Evolutionary conservation across 805 yeast genomes (phyloP).

Genomic region (Candida multigemmis): DNA sequence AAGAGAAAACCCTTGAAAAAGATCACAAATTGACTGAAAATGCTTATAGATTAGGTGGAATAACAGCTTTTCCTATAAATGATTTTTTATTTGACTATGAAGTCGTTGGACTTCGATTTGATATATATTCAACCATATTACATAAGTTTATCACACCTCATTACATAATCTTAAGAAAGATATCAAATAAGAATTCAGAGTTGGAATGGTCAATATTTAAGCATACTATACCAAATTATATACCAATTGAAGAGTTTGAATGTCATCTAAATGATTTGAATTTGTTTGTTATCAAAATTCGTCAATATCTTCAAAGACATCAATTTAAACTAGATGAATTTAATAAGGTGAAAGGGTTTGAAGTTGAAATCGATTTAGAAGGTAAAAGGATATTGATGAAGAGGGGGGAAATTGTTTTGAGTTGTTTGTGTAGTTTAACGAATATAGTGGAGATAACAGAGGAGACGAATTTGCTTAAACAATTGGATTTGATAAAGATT

Average conservation of each 20-base stretch:
- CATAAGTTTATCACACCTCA: constrained; percentile 31
- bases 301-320: constrained; percentile 11
- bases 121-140: constrained; percentile 17
- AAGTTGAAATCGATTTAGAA: too few species aligned
- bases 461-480: too few species aligned
- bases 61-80: constrained; percentile 44
- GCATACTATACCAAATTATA: constrained; percentile 26
- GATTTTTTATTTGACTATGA: constrained; percentile 15
- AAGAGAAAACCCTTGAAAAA: constrained; percentile 6
- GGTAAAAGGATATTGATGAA: too few species aligned
- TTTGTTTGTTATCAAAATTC: constrained; percentile 14
- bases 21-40: constrained; percentile 36
- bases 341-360: too few species aligned
- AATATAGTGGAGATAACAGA: too few species aligned
- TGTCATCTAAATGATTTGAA: constrained; percentile 4
- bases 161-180: constrained; percentile 32
- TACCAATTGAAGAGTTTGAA: constrained; percentile 13
- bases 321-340: constrained; percentile 25
- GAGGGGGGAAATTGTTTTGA: too few species aligned
- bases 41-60: constrained; percentile 37
- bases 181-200: constrained; percentile 3
- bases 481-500: too few species aligned
- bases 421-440: too few species aligned
- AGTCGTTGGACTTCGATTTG: constrained; percentile 44
- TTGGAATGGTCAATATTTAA: constrained; percentile 20